phyloP scores from a whole-genome alignment of 495 filamentous ascomycete species.

The Neurospora sp. region DNA sequence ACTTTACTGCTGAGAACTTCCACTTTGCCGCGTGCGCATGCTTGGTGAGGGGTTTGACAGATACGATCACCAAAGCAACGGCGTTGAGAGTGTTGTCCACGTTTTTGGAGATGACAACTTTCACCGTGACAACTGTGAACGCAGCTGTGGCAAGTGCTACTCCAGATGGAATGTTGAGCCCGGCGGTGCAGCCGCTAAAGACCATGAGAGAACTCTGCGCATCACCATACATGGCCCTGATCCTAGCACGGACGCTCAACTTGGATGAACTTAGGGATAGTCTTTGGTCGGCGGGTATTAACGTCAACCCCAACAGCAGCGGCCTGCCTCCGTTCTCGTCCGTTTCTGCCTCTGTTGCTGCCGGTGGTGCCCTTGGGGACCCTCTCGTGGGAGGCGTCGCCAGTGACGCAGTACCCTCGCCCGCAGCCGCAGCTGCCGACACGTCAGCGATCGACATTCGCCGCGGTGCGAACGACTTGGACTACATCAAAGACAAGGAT shows the following conservation, averaged over 20 bases:
- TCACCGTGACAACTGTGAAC: conserved; percentile 10
- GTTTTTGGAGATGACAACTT: conserved; percentile 48
- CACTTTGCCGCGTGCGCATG: conserved; percentile 53
- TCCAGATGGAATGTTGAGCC: conserved; percentile 6
- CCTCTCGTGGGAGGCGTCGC: background rate
- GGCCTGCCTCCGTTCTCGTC: conserved; percentile 6
- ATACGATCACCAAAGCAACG: conserved; percentile 44
- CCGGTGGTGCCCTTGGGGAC: background rate
- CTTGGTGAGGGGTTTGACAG: conserved; percentile 49
- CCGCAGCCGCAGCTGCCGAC: background rate
- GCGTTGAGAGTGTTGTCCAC: conserved; percentile 47
- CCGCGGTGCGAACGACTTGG: conserved; percentile 31
- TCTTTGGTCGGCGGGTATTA: conserved; percentile 41
- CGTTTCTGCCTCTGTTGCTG: background rate
- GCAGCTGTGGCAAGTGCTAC: conserved; percentile 4
- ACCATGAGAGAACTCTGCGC: conserved; percentile 24
- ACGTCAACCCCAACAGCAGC: conserved; percentile 18
- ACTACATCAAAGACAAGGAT: conserved; percentile 41
- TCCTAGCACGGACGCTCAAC: conserved; percentile 35
- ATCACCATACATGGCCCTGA: conserved; percentile 42
- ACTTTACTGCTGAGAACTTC: conserved; percentile 52
- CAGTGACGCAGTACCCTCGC: conserved; percentile 14
- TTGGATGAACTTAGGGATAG: conserved; percentile 40
- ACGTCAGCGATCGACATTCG: conserved; percentile 3
- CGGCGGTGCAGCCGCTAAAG: conserved; percentile 2